Evolutionary conservation across 352 stramenopile genomes (phyloP), one percentile per base, ranked within the genome.

Genomic region (Pythium angustatum): DNA sequence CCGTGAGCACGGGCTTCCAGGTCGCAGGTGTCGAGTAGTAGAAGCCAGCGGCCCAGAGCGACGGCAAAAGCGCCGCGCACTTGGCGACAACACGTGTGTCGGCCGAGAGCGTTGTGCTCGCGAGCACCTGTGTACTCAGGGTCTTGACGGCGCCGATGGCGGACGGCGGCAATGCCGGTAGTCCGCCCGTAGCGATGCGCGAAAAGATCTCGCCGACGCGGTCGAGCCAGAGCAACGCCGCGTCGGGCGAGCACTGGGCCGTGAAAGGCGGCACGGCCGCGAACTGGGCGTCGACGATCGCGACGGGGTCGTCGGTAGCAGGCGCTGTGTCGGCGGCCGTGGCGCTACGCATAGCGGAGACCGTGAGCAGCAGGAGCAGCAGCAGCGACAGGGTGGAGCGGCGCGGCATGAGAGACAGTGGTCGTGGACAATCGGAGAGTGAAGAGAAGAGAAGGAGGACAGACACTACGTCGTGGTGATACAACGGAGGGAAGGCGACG

Each of bases 21-120:
- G 69, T 62, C 36, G 26, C 54, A 11, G 81, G 66, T 3, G 72
- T 70, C 26, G 47, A 53, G 67, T 87, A 89, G 78, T 76, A 89
- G 61, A 78, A 87, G 21, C 76, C 78, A 36, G 71, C 71, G 21
- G 64, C 62, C 78, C 78, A 89, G 14, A 89, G 69, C 22, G 72
- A 78, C 7, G 80, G 78, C 12, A 80, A 31, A 14, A 85, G 36
- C 31, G 69, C 56, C 19, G 78, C 36, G 51, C 81, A 45, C 26
- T 66, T 71, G 30, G 60, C 57, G 22, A 86, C 41, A 34, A 89
- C 69, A 0, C 7, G 27, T 14, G 38, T 9, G 67, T 83, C 58
- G 22, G 62, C 69, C 12, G 77, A 44, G 11, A 81, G 59, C 5
- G n/a, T 34, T 12, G 58, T 34, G 4, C 41, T 58, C 22, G 21